Evolutionary conservation across 306 rosid species (phyloP), one percentile per base, ranked within the genome.

Genomic region (Neltuma alba): DNA sequence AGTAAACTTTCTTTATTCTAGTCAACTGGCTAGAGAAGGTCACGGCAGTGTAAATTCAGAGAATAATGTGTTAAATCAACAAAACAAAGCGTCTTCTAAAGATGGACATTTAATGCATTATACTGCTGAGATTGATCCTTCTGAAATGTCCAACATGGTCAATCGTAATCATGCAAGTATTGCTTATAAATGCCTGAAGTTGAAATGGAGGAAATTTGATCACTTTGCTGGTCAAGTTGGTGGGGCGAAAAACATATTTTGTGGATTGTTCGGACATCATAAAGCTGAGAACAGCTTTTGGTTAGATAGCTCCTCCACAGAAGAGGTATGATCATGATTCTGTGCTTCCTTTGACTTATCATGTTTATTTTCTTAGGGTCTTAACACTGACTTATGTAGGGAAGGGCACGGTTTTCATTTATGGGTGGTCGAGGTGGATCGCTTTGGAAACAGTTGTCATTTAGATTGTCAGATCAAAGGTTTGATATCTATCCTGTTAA

Each of bases 391-490:
- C 34, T 41, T 41, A 11, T 25, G 38, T 48, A 93, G 98, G 89
- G 86, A 86, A 87, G 99, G 86, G 99, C 98, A 31, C 94, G 94
- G 52, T 96, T 96, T 85, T 96, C 99, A 61, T 96, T 91, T 78
- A 93, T 96, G 98, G 99, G 99, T 72, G 98, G 93, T 74, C 88
- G 88, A 87, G 97, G 99, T 40, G 97, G 99, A 75, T 27, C 91
- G 10, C 98, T 93, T 42, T 95, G 99, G 99, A 93, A 91, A 89
- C 98, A 93, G 55, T 74, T 95, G 89, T 83, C 90, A 15, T 93
- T 85, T 81, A 85, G 88, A 84, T 79, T 96, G 75, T 89, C 93
- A 58, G 89, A 93, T 74, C 87, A 84, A 80, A 93, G 99, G 99
- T 92, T 76, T 40, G 89, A 79, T 74, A 81, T 38, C 58, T 27